phyloP scores from a whole-genome alignment of 176 grass and related monocot species.

The Eleusine coracana region DNA sequence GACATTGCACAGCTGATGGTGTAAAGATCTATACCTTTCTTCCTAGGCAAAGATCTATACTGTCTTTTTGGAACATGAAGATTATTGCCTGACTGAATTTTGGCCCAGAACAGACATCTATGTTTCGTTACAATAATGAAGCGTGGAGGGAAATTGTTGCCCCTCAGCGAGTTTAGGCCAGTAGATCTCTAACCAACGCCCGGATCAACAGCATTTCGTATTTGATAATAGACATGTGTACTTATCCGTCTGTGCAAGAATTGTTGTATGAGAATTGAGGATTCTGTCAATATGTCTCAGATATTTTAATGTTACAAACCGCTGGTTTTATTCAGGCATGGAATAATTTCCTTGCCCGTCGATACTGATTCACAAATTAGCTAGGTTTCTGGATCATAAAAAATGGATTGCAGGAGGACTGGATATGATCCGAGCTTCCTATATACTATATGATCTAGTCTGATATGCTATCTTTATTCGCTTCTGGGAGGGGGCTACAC shows the following conservation, averaged over 20 bases:
- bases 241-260: neutral
- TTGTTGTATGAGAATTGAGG: conserved; percentile 3
- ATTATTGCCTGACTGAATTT: conserved; percentile 14
- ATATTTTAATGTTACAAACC: neutral
- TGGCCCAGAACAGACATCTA: conserved; percentile 7
- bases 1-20: conserved; percentile 86
- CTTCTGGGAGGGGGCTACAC: neutral
- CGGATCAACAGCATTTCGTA: neutral
- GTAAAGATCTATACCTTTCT: conserved; percentile 9
- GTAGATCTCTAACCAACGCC: conserved; percentile 33
- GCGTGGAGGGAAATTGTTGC: conserved; percentile 14
- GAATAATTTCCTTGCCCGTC: neutral
- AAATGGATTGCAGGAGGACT: neutral
- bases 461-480: conserved; percentile 17
- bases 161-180: conserved; percentile 33
- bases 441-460: neutral
- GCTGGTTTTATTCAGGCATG: neutral
- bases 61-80: conserved; percentile 14
- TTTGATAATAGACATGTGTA: neutral
- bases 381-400: neutral
- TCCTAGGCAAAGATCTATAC: conserved; percentile 19
- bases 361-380: neutral
- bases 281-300: neutral
- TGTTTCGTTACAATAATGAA: conserved; percentile 40
- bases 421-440: neutral